Evolutionary conservation across 192 early-diverging fungal species (phyloP).

Genomic region (Coemansia sp.): DNA sequence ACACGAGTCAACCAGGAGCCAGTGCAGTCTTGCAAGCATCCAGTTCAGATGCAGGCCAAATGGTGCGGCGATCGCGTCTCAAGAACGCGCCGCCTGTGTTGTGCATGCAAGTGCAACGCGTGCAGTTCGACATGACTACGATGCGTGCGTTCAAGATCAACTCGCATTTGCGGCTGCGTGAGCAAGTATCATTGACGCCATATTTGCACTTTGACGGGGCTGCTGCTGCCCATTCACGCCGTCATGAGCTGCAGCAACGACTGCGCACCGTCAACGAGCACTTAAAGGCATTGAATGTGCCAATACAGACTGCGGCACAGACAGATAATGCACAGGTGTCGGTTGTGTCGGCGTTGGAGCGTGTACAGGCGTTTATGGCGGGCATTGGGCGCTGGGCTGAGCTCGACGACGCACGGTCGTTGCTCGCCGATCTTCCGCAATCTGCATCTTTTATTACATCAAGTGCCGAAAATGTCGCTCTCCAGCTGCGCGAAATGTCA

Average conservation of each 20-base stretch:
- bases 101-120: constrained; percentile 69
- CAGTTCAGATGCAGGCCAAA: neutral
- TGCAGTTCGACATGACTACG: constrained; percentile 63
- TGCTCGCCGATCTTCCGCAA: constrained; percentile 27
- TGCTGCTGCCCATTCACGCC: neutral
- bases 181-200: constrained; percentile 63
- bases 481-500: constrained; percentile 12
- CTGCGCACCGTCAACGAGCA: constrained; percentile 4
- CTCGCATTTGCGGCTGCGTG: constrained; percentile 64
- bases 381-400: constrained; percentile 37
- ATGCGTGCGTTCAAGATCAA: constrained; percentile 67
- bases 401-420: constrained; percentile 1
- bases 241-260: constrained; percentile 8
- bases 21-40: too few relatives aligned
- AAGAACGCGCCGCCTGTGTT: constrained; percentile 63
- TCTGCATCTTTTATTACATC: neutral
- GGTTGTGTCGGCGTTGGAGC: constrained; percentile 33
- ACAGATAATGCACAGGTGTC: constrained; percentile 8
- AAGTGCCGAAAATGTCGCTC: constrained; percentile 4
- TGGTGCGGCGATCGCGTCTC: constrained; percentile 21
- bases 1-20: too few relatives aligned
- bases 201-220: constrained; percentile 35
- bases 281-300: constrained; percentile 19
- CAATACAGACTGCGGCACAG: constrained; percentile 2
- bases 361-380: constrained; percentile 23